phyloP scores from a whole-genome alignment of 108 stramenopile genomes.

The Discostella pseudostelligera region DNA sequence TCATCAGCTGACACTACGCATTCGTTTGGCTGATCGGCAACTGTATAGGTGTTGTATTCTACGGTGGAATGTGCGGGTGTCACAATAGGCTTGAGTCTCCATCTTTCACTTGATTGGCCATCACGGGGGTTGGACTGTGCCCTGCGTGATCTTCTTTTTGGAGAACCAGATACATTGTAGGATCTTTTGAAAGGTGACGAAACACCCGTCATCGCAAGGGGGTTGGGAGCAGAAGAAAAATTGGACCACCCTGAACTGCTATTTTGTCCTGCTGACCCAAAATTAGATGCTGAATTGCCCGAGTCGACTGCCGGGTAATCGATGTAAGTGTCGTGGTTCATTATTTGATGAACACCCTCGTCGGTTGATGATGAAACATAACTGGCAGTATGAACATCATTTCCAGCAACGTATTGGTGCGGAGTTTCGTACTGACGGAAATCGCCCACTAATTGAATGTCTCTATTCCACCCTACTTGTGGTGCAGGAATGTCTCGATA shows the following conservation, averaged over 20 bases:
- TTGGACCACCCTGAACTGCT: conserved; percentile 9
- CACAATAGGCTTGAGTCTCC: neutral
- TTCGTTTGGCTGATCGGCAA: neutral
- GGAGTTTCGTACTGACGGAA: neutral
- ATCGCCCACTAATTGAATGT: neutral
- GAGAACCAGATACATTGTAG: neutral
- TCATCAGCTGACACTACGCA: conserved; percentile 9
- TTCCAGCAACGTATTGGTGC: neutral
- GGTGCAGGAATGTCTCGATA: conserved; percentile 23
- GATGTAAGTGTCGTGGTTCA: too few species aligned
- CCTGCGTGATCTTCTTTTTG: conserved; percentile 6
- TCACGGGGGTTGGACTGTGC: conserved; percentile 26
- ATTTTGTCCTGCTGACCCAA: conserved; percentile 12
- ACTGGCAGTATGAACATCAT: neutral
- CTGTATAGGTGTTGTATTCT: conserved; percentile 14
- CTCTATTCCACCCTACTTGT: conserved; percentile 8
- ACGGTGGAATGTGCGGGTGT: conserved; percentile 22
- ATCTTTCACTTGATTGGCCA: neutral
- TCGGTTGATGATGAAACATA: too few species aligned
- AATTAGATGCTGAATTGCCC: neutral
- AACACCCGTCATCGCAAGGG: neutral
- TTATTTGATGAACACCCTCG: too few species aligned
- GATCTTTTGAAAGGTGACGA: neutral
- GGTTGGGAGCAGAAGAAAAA: conserved; percentile 8
- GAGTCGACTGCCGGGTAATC: conserved; percentile 16